These are phyloP conservation scores for Eimeria falciformis DNA, from an alignment of 169 alveolate species.

Conservation along the genomic window DNA sequence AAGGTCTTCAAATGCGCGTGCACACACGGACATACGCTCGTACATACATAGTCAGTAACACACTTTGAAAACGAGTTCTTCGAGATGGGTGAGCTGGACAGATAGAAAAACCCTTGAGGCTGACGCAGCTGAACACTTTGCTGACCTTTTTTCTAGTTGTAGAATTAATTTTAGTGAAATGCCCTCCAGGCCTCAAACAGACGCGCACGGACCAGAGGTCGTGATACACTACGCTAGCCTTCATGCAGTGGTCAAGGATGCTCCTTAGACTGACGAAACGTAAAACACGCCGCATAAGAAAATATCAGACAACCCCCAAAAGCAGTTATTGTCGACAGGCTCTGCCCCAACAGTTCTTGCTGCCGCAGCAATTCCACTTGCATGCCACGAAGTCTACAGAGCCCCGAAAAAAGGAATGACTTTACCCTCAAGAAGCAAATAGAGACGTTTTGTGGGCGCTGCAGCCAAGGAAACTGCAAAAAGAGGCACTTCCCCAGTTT, in stretches of 20 bases:
- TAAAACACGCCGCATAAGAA: neutral
- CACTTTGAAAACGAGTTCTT: too few relatives aligned
- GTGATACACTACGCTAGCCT: slow-evolving; percentile 87
- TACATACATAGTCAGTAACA: too few relatives aligned
- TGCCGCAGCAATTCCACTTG: too few relatives aligned
- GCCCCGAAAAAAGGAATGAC: too few relatives aligned
- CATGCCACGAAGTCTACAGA: too few relatives aligned
- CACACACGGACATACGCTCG: neutral
- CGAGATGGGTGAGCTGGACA: neutral
- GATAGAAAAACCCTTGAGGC: neutral
- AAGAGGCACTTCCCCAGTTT: too few relatives aligned
- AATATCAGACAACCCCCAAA: neutral
- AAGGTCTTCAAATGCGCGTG: neutral
- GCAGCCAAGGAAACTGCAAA: too few relatives aligned
- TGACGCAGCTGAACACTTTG: neutral
- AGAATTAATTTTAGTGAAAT: slow-evolving; percentile 87
- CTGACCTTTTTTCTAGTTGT: slow-evolving; percentile 83
- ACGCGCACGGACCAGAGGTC: slow-evolving; percentile 94
- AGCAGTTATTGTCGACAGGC: neutral
- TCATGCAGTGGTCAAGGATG: slow-evolving; percentile 84
- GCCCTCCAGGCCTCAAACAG: slow-evolving; percentile 89
- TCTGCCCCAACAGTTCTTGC: too few relatives aligned
- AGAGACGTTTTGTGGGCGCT: too few relatives aligned
- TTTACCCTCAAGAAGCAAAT: too few relatives aligned
- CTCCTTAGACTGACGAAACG: slow-evolving; percentile 79